These are phyloP conservation scores for Acanthamoeba comandoni DNA, from an alignment of 208 protist genomes.

Conservation along the genomic window DNA sequence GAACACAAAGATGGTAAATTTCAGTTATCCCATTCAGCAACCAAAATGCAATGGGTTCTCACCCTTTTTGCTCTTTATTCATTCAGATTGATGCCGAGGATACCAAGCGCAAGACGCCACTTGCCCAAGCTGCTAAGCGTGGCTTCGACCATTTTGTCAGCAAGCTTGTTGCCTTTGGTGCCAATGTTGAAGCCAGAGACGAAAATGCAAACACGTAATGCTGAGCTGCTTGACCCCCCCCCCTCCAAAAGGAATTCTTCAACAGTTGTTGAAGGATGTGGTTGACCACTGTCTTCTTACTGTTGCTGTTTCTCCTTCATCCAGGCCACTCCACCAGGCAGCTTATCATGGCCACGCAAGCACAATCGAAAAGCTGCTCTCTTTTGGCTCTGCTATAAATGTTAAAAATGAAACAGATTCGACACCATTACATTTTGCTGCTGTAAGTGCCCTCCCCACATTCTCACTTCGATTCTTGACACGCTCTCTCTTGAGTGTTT, in stretches of 20 bases:
- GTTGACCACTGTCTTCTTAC: constrained; percentile 4
- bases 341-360: constrained; percentile 22
- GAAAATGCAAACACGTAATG: constrained; percentile 65
- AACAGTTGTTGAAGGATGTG: too few species aligned
- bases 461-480: too few species aligned
- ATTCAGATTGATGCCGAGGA: constrained; percentile 42
- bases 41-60: too few species aligned
- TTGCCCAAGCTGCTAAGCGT: constrained; percentile 23
- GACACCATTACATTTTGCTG: constrained; percentile 62
- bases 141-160: constrained; percentile 30
- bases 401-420: constrained; percentile 27
- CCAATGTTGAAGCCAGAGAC: constrained; percentile 17
- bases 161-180: constrained; percentile 1
- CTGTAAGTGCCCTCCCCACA: background rate
- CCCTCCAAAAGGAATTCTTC: background rate
- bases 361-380: constrained; percentile 6
- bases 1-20: background rate
- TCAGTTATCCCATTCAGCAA: too few species aligned
- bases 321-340: constrained; percentile 57
- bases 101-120: constrained; percentile 38
- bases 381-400: constrained; percentile 22
- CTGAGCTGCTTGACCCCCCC: background rate
- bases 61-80: too few species aligned
- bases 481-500: too few species aligned
- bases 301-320: too few species aligned